Conservation (phyloP, 352 stramenopile species). For the Aphanomyces stellatus region DNA sequence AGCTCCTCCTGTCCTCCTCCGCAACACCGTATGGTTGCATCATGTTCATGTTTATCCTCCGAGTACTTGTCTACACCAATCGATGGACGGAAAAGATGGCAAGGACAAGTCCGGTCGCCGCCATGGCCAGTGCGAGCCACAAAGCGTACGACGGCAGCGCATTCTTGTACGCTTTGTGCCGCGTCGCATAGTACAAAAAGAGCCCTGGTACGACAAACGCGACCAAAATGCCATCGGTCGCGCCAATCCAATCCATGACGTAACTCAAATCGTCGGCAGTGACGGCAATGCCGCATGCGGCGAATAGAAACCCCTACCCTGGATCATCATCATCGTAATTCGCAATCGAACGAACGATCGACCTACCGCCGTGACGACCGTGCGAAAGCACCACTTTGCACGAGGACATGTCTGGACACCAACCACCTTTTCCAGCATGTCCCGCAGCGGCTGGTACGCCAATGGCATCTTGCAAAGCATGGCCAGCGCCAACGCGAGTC, state of each 20-base stretch:
- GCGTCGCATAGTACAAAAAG: constrained; percentile 50
- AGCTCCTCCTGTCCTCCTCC: too few relatives aligned
- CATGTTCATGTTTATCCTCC: too few relatives aligned
- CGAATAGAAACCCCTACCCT: constrained; percentile 31
- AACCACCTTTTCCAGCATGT: constrained; percentile 27
- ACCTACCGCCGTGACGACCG: constrained; percentile 12
- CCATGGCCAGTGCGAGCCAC: background rate
- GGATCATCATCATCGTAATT: background rate
- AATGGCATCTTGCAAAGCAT: constrained; percentile 77
- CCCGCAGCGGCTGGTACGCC: constrained; percentile 72
- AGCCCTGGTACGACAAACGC: constrained; percentile 55
- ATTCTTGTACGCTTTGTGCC: background rate
- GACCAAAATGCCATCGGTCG: constrained; percentile 60
- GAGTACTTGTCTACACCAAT: too few relatives aligned
- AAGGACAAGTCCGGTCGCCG: background rate
- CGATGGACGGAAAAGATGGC: background rate
- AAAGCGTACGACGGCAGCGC: background rate
- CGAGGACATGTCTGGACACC: background rate
- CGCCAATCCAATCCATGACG: constrained; percentile 68
- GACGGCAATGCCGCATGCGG: constrained; percentile 49
- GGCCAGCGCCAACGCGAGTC: constrained; percentile 49
- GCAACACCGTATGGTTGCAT: too few relatives aligned
- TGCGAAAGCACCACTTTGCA: constrained; percentile 32
- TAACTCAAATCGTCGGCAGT: constrained; percentile 50
- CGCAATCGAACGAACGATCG: background rate